Base-by-base conservation (phyloP, 2,329 filamentous ascomycete species). In the Pestalotiopsis sp. region DNA sequence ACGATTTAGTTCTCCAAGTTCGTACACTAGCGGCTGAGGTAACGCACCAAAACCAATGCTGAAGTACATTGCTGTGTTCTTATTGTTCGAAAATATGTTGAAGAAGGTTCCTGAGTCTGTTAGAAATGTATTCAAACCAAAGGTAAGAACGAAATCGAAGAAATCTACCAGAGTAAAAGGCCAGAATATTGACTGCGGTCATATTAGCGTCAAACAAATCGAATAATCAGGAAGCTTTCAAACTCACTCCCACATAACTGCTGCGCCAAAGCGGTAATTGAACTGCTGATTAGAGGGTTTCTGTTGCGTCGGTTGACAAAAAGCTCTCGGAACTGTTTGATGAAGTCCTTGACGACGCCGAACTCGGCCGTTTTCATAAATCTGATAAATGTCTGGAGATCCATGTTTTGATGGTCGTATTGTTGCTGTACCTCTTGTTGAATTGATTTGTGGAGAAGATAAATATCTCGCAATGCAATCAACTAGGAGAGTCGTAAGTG, bases 101-200 rank as follows among this genome's bases (percentile, higher is more conserved):
- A 74, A 75, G 6, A 77, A 70, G 5, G 69, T 76, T 41, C 74
- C 74, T 72, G n/a, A 60, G 36, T 17, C 14, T 20, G 25, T 64
- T 27, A 64, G 61, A 27, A 13, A 4, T 39, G 38, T 20, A 12
- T 25, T 49, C 38, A 63, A 11, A 12, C 45, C 6, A 59, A 13
- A 17, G n/a, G 27, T 14, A 20, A 38, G 13, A 5, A 23, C 38
- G 9, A 39, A 27, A 7, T 27, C 5, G 17, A 13, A 68, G 66
- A 3, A 69, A 69, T 70, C n/a, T 75, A 79, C 81, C 79, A 0
- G 81, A 84, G 70, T 85, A 85, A 64, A 85, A 85, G 0, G 82
- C 82, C 3, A 83, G 75, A 0, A 84, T 76, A 20, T 82, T 83
- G 67, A 81, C 77, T 81, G 36, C 23, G 45, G 61, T 14, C 39